phyloP scores from a whole-genome alignment of 1,139 yeast genomes.

The Blastobotrys illinoisensis region DNA sequence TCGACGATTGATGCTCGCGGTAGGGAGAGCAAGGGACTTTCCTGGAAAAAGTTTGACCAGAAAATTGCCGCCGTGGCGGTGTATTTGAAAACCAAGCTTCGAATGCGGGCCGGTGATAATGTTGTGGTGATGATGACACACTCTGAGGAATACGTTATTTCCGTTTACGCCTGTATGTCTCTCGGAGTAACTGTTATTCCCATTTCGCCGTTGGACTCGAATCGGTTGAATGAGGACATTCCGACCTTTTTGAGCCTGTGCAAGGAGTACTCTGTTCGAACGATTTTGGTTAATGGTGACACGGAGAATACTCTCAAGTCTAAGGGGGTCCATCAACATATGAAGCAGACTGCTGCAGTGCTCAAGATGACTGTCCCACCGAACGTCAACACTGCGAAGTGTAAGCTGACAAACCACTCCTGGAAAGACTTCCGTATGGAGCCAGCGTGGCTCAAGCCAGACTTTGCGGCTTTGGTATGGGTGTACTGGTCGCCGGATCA shows the following conservation, averaged over 20 bases:
- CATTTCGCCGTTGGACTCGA: slow-evolving; percentile 65
- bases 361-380: slow-evolving; percentile 45
- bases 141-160: slow-evolving; percentile 79
- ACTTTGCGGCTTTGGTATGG: slow-evolving; percentile 52
- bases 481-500: slow-evolving; percentile 70
- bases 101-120: slow-evolving; percentile 58
- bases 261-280: slow-evolving; percentile 63
- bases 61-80: slow-evolving; percentile 69
- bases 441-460: slow-evolving; percentile 25
- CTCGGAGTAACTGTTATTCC: slow-evolving; percentile 82
- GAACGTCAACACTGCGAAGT: slow-evolving; percentile 62
- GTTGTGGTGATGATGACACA: slow-evolving; percentile 82
- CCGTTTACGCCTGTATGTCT: slow-evolving; percentile 79
- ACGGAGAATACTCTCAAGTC: slow-evolving; percentile 61
- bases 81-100: slow-evolving; percentile 46
- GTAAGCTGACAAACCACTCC: slow-evolving; percentile 51
- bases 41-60: slow-evolving; percentile 83
- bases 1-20: slow-evolving; percentile 48
- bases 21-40: slow-evolving; percentile 48
- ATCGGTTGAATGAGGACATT: slow-evolving; percentile 68
- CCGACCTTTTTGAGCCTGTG: slow-evolving; percentile 62
- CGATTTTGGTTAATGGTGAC: slow-evolving; percentile 73
- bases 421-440: slow-evolving; percentile 36
- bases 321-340: slow-evolving; percentile 57
- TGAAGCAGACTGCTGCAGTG: slow-evolving; percentile 50